Evolutionary conservation across 2,329 filamentous ascomycete genomes (phyloP).

Genomic region (Colletotrichum australisinense): DNA sequence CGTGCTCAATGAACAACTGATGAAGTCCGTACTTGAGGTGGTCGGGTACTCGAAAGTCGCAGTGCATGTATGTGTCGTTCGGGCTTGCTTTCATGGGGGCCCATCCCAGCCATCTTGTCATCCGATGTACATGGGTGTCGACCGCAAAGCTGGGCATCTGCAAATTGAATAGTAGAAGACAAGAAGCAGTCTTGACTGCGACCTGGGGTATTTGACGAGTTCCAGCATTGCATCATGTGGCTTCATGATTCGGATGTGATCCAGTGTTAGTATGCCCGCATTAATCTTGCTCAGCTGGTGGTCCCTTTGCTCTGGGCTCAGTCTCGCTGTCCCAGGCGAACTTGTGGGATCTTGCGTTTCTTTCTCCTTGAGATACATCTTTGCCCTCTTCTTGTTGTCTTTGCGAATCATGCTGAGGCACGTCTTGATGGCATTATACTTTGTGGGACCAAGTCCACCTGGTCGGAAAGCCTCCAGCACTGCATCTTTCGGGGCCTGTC

Average conservation of each 20-base stretch:
- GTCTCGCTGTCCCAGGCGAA: conserved; percentile 53
- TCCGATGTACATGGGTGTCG: conserved; percentile 66
- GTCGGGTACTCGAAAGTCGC: conserved; percentile 63
- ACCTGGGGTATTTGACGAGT: conserved; percentile 63
- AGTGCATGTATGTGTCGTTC: conserved; percentile 62
- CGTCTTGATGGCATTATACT: conserved; percentile 78
- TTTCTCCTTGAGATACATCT: conserved; percentile 58
- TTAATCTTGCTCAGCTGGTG: conserved; percentile 68
- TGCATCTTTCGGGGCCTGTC: conserved; percentile 69
- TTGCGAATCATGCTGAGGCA: conserved; percentile 79
- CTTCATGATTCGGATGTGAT: conserved; percentile 59
- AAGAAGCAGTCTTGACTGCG: conserved; percentile 68
- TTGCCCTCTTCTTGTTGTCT: conserved; percentile 65
- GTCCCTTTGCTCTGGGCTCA: conserved; percentile 61
- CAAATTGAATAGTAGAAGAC: conserved; percentile 67
- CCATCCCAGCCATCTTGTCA: conserved; percentile 66
- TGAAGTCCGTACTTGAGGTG: conserved; percentile 67
- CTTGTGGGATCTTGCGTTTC: conserved; percentile 52
- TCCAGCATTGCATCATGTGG: conserved; percentile 62
- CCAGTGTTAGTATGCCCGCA: conserved; percentile 67
- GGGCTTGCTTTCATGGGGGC: conserved; percentile 60
- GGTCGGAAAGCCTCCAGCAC: conserved; percentile 72
- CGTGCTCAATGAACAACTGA: conserved; percentile 65
- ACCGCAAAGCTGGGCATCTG: conserved; percentile 66
- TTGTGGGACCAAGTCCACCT: conserved; percentile 78